Evolutionary conservation across 345 rosid genomes (phyloP).

Genomic region (Sisymbrium altissimum): DNA sequence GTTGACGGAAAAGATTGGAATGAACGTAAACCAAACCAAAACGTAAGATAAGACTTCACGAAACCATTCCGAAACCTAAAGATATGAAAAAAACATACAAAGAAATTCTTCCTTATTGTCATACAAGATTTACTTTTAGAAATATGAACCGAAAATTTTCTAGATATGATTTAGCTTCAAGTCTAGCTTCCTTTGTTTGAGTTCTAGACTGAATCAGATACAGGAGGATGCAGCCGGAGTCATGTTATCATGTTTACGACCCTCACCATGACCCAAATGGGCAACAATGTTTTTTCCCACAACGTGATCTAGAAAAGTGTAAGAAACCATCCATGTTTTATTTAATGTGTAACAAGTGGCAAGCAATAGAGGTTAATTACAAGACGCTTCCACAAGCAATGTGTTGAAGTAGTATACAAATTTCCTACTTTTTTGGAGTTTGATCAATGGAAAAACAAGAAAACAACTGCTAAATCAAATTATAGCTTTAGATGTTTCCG

Average conservation of each 20-base stretch:
- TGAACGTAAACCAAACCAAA: neutral
- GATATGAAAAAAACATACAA: neutral
- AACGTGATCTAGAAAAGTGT: neutral
- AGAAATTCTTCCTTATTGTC: neutral
- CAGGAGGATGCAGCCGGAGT: neutral
- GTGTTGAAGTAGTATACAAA: neutral
- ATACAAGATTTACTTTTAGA: neutral
- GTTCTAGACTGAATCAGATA: neutral
- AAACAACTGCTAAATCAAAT: neutral
- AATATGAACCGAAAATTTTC: neutral
- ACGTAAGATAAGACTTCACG: neutral
- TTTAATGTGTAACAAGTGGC: neutral
- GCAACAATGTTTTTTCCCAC: neutral
- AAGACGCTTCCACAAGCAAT: neutral
- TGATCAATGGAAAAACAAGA: neutral
- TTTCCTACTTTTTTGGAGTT: neutral
- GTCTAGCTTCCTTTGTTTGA: neutral
- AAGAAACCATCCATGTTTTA: neutral
- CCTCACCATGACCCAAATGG: neutral
- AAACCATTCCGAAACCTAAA: neutral
- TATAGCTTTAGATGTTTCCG: neutral
- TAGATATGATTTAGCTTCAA: neutral
- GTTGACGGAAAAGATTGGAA: neutral
- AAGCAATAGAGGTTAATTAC: neutral
- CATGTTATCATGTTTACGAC: neutral